phyloP scores from a whole-genome alignment of 768 basidiomycete genomes.

The Boletus eberwhitei region DNA sequence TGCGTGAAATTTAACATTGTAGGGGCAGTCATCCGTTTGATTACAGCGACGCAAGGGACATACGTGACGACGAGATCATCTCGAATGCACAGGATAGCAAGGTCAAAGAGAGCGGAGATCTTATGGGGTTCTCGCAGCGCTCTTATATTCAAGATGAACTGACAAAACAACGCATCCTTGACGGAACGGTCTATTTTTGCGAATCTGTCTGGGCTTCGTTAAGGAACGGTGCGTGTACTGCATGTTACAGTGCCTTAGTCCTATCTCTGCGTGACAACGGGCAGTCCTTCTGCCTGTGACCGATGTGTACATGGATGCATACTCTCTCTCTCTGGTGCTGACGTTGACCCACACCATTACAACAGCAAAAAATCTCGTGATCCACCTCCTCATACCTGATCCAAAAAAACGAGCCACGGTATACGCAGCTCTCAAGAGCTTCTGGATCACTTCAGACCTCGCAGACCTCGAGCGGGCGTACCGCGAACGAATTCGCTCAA shows the following conservation, averaged over 20 bases:
- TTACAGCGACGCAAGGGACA: conserved; percentile 38
- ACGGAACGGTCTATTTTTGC: conserved; percentile 56
- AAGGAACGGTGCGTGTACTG: conserved; percentile 50
- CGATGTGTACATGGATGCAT: background rate
- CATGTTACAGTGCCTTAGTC: background rate
- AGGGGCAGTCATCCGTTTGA: conserved; percentile 82
- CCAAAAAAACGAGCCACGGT: conserved; percentile 61
- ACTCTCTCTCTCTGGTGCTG: conserved; percentile 1
- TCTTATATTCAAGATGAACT: conserved; percentile 49
- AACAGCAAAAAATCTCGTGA: conserved; percentile 54
- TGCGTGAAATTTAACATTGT: background rate
- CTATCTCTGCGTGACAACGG: background rate
- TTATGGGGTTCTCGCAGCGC: conserved; percentile 28
- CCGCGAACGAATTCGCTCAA: conserved; percentile 44
- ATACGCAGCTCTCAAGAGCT: conserved; percentile 52
- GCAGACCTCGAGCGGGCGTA: conserved; percentile 61
- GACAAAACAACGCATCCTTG: conserved; percentile 68
- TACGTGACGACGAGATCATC: conserved; percentile 5
- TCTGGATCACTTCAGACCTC: conserved; percentile 66
- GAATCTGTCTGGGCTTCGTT: conserved; percentile 52
- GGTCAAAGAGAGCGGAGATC: conserved; percentile 35
- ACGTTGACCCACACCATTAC: background rate
- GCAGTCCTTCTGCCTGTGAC: background rate
- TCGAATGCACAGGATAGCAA: conserved; percentile 15
- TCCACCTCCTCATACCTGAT: conserved; percentile 58